Evolutionary conservation across 2,329 filamentous ascomycete species (phyloP).

Genomic region (Aciculosporium take): DNA sequence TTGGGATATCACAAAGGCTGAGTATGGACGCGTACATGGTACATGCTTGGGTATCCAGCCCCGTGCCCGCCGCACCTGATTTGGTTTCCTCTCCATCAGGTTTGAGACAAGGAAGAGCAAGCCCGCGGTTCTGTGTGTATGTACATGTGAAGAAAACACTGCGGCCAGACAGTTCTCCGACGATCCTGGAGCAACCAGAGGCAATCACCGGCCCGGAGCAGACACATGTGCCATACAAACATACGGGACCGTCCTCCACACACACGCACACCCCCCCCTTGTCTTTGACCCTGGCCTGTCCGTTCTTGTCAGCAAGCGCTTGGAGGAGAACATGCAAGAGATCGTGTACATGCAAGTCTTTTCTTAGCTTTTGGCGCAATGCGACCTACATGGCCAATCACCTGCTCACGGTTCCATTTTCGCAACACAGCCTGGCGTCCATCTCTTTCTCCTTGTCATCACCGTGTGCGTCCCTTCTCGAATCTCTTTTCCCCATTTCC

Average conservation of each 20-base stretch:
- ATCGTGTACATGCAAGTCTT: constrained; percentile 7
- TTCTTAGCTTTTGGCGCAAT: not conserved
- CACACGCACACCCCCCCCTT: constrained; percentile 1
- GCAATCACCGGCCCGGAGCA: not conserved
- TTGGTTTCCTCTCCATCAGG: not conserved
- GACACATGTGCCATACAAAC: not conserved
- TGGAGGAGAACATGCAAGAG: constrained; percentile 8
- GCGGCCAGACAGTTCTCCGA: not conserved
- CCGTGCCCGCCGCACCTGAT: not conserved
- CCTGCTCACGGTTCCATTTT: not conserved
- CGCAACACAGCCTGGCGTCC: not conserved
- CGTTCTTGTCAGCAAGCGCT: constrained; percentile 3
- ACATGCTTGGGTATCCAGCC: not conserved
- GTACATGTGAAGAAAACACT: too few species aligned
- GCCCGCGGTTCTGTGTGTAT: too few species aligned
- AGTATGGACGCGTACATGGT: not conserved
- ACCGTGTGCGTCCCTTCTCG: not conserved
- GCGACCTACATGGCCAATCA: constrained; percentile 1
- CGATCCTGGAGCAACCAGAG: not conserved
- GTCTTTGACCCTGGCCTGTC: constrained; percentile 2
- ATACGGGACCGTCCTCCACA: too few species aligned
- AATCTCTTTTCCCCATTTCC: not conserved
- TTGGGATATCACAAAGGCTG: not conserved
- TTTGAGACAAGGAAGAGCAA: not conserved
- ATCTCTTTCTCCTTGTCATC: not conserved